Percentiles rank a stretch among this genome's conserved stretches.
Conservation (phyloP, 2,329 filamentous ascomycete species). For the Claviceps sp. region DNA sequence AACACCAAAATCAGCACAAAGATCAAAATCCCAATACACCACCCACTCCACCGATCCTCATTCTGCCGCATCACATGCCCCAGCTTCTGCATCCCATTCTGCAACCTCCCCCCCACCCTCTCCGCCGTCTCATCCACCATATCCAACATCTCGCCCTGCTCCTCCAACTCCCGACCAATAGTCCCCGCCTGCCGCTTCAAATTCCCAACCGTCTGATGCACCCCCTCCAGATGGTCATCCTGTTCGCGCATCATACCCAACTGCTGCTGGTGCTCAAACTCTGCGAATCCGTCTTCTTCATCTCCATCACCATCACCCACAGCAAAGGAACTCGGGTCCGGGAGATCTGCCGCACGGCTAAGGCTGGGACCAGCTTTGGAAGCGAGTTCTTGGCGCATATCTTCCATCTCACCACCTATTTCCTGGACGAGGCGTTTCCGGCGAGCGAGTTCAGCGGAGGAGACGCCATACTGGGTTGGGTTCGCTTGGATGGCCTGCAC, state of each 20-base stretch:
- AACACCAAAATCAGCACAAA: constrained; percentile 78
- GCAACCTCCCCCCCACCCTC: constrained; percentile 71
- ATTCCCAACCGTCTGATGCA: constrained; percentile 87
- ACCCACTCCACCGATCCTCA: constrained; percentile 78
- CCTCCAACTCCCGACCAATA: constrained; percentile 93
- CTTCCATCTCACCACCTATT: constrained; percentile 75
- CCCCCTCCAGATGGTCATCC: constrained; percentile 82
- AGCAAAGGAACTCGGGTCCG: constrained; percentile 43
- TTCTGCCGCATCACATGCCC: constrained; percentile 75
- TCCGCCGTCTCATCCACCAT: constrained; percentile 76
- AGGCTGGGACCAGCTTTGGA: constrained; percentile 12
- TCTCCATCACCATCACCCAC: constrained; percentile 35
- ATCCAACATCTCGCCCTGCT: constrained; percentile 81
- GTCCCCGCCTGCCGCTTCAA: constrained; percentile 80
- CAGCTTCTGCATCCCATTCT: constrained; percentile 78
- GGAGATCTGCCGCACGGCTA: constrained; percentile 26
- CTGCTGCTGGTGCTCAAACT: constrained; percentile 86
- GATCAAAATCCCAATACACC: constrained; percentile 81
- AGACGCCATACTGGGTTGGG: constrained; percentile 76
- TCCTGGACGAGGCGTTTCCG: constrained; percentile 75
- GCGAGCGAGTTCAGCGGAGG: constrained; percentile 67
- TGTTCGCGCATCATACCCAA: constrained; percentile 87
- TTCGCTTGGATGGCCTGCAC: constrained; percentile 80
- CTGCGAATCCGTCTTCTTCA: constrained; percentile 54
- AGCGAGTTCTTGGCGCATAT: constrained; percentile 71